phyloP scores from a whole-genome alignment of 495 filamentous ascomycete species.

The Lepraria neglecta region DNA sequence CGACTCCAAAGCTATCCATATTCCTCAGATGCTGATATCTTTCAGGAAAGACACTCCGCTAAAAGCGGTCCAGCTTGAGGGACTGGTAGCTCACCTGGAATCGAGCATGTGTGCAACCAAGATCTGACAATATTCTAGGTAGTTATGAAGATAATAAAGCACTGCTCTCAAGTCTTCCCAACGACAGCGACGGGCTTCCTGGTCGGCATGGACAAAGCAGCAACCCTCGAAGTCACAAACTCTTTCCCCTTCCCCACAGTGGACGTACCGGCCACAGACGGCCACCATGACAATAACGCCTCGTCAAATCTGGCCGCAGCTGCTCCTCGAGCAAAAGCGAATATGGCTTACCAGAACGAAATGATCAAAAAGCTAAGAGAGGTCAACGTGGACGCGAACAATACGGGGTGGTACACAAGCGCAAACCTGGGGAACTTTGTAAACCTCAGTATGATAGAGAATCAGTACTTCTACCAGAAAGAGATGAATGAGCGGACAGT shows the following conservation, averaged over 20 bases:
- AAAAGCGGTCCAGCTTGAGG: conserved; percentile 78
- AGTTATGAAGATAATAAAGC: conserved; percentile 94
- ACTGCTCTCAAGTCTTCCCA: conserved; percentile 80
- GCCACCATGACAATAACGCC: conserved; percentile 68
- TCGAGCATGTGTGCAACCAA: conserved; percentile 21
- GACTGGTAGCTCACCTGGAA: conserved; percentile 52
- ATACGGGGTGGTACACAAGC: conserved; percentile 97
- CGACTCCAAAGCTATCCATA: background rate
- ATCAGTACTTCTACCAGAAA: conserved; percentile 94
- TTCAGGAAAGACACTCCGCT: conserved; percentile 56
- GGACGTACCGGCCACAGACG: conserved; percentile 63
- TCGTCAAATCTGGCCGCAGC: conserved; percentile 73
- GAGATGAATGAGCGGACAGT: conserved; percentile 86
- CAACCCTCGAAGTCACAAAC: conserved; percentile 85
- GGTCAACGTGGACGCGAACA: conserved; percentile 97
- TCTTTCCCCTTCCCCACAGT: conserved; percentile 87
- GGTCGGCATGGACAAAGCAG: conserved; percentile 85
- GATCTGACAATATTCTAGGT: conserved; percentile 51
- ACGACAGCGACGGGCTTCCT: conserved; percentile 83
- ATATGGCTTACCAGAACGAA: conserved; percentile 83
- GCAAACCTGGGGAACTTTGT: conserved; percentile 98
- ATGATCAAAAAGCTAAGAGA: conserved; percentile 96
- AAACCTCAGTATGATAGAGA: conserved; percentile 91
- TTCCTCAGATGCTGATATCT: conserved; percentile 3
- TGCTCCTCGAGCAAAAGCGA: conserved; percentile 86